Percentiles rank a stretch among this genome's conserved stretches.
Evolutionary conservation across 2,329 filamentous ascomycete species (phyloP).

Genomic region (Colletotrichum karsti): DNA sequence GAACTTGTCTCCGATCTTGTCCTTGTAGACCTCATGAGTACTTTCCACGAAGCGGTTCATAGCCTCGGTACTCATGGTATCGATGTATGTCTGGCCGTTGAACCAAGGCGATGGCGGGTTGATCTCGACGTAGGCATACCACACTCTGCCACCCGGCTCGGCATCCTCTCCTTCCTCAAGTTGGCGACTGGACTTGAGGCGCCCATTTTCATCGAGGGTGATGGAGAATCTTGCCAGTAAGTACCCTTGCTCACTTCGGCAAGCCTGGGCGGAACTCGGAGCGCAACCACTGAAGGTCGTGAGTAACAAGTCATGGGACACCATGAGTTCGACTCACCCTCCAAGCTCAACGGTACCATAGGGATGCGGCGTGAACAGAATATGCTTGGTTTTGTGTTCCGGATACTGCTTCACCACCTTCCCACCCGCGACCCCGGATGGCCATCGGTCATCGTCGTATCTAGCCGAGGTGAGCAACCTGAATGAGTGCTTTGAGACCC

Average conservation of each 20-base stretch:
- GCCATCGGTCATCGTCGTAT: conserved; percentile 42
- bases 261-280: conserved; percentile 24
- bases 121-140: conserved; percentile 42
- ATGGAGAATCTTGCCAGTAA: conserved; percentile 36
- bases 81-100: conserved; percentile 40
- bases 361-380: conserved; percentile 35
- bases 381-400: conserved; percentile 37
- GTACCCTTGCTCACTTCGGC: conserved; percentile 34
- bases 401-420: conserved; percentile 35
- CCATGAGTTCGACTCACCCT: conserved; percentile 5
- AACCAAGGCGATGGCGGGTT: conserved; percentile 39
- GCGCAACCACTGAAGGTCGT: background rate
- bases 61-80: conserved; percentile 37
- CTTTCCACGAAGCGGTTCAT: conserved; percentile 38
- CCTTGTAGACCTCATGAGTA: conserved; percentile 40
- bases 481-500: background rate
- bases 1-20: conserved; percentile 37
- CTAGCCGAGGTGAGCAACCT: background rate
- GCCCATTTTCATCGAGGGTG: conserved; percentile 33
- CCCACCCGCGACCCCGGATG: conserved; percentile 38
- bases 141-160: conserved; percentile 32
- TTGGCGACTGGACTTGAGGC: conserved; percentile 32
- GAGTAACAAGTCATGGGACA: background rate
- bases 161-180: conserved; percentile 30
- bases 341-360: conserved; percentile 27